Conservation (phyloP, 2,329 filamentous ascomycete species). For the Colletotrichum magnum region DNA sequence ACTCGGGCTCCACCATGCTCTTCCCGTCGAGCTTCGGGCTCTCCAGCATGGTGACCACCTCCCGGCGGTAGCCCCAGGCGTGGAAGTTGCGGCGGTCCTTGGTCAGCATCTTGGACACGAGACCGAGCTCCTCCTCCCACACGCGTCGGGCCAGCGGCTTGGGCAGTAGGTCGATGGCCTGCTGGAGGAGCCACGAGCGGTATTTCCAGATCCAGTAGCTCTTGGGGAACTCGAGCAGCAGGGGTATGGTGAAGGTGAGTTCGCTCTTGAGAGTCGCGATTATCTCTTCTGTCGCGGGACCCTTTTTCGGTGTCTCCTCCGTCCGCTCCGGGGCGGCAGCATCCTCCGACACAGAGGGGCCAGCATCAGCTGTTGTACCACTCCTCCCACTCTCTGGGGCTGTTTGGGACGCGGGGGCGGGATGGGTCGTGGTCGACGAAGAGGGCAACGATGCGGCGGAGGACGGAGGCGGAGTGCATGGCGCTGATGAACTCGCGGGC, state of each 20-base stretch:
- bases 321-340: constrained; percentile 10
- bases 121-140: constrained; percentile 87
- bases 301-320: constrained; percentile 18
- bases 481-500: constrained; percentile 68
- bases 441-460: constrained; percentile 71
- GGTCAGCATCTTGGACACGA: constrained; percentile 90
- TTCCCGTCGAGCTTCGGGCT: constrained; percentile 63
- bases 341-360: constrained; percentile 46
- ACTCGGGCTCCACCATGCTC: constrained; percentile 84
- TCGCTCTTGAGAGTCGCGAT: constrained; percentile 71
- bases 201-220: constrained; percentile 99
- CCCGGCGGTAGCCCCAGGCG: constrained; percentile 92
- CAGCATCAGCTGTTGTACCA: constrained; percentile 68
- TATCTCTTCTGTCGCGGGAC: constrained; percentile 41
- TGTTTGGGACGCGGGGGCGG: constrained; percentile 60
- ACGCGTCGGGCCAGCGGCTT: constrained; percentile 70
- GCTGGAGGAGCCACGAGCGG: constrained; percentile 84
- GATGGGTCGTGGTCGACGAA: constrained; percentile 66
- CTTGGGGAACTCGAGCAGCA: constrained; percentile 90
- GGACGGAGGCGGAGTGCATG: constrained; percentile 72
- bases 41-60: constrained; percentile 83
- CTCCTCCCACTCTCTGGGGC: constrained; percentile 58
- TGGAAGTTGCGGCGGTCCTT: constrained; percentile 94
- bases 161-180: constrained; percentile 76
- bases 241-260: constrained; percentile 84